Conservation (phyloP, 805 yeast species). For the Yarrowia divulgata region DNA sequence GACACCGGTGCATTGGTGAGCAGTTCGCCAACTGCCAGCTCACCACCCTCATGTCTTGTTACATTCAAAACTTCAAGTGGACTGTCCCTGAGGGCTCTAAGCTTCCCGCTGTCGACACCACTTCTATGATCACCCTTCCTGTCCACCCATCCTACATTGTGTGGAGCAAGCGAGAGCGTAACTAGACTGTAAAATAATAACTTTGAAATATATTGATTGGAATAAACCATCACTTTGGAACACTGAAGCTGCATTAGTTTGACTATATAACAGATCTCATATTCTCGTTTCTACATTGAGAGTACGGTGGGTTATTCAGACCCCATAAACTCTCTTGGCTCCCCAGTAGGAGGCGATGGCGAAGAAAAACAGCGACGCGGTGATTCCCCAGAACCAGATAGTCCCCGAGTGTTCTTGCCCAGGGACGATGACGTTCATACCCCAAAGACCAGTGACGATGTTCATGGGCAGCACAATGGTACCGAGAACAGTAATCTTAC, state of each 20-base stretch:
- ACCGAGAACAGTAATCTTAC: constrained; percentile 91
- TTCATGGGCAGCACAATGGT: constrained; percentile 95
- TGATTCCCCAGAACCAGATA: constrained; percentile 65
- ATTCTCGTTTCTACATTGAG: neutral
- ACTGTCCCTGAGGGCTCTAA: constrained; percentile 59
- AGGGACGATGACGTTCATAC: constrained; percentile 97
- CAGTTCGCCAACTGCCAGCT: constrained; percentile 95
- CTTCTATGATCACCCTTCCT: constrained; percentile 94
- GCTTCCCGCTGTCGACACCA: constrained; percentile 68
- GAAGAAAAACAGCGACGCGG: constrained; percentile 47
- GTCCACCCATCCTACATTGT: constrained; percentile 60
- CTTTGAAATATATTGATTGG: neutral
- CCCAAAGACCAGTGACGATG: constrained; percentile 97
- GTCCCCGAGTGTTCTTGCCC: constrained; percentile 77
- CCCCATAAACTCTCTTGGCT: constrained; percentile 42
- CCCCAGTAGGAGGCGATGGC: constrained; percentile 46
- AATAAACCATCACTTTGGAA: neutral
- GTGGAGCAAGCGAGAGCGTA: constrained; percentile 44
- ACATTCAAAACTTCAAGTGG: constrained; percentile 81
- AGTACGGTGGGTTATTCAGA: neutral
- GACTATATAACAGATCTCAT: neutral
- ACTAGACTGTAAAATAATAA: constrained; percentile 32
- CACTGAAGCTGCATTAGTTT: neutral
- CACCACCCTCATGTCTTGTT: constrained; percentile 80
- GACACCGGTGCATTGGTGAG: constrained; percentile 99